phyloP scores from a whole-genome alignment of 2,329 filamentous ascomycete species.

The Scedosporium minutisporum region DNA sequence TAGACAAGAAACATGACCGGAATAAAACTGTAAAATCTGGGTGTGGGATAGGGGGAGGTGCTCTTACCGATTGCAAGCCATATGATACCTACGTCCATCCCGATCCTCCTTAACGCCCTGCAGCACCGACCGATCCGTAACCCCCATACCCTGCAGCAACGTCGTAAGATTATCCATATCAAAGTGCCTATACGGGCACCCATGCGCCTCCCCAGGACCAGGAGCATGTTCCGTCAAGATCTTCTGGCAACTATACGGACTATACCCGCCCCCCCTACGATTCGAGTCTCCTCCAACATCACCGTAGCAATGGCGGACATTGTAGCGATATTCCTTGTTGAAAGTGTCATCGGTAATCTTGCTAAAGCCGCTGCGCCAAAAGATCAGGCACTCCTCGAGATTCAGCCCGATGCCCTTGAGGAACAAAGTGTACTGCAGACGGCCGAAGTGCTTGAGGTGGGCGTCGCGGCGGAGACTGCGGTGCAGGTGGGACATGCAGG shows the following conservation, averaged over 20 bases:
- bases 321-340: slow-evolving; percentile 97
- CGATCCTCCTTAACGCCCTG: slow-evolving; percentile 83
- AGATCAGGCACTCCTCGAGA: slow-evolving; percentile 82
- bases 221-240: slow-evolving; percentile 84
- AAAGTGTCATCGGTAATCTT: slow-evolving; percentile 88
- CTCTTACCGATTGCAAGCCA: slow-evolving; percentile 79
- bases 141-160: slow-evolving; percentile 67
- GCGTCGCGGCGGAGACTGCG: slow-evolving; percentile 74
- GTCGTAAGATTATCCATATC: slow-evolving; percentile 73
- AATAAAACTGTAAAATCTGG: slow-evolving; percentile 1
- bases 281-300: slow-evolving; percentile 92
- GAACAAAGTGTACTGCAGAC: slow-evolving; percentile 92
- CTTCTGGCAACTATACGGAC: slow-evolving; percentile 89
- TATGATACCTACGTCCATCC: slow-evolving; percentile 78
- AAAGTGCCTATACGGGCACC: slow-evolving; percentile 95
- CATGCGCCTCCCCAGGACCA: slow-evolving; percentile 78
- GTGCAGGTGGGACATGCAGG: slow-evolving; percentile 92
- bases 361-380: slow-evolving; percentile 83
- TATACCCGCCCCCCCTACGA: slow-evolving; percentile 76
- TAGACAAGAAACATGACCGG: background rate
- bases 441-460: slow-evolving; percentile 87
- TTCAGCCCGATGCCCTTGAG: slow-evolving; percentile 89
- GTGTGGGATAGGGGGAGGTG: background rate
- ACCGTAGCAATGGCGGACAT: slow-evolving; percentile 88
- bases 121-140: slow-evolving; percentile 67